These are phyloP conservation scores for Senna siamea DNA, from an alignment of 306 rosid genomes.

Conservation along the genomic window DNA sequence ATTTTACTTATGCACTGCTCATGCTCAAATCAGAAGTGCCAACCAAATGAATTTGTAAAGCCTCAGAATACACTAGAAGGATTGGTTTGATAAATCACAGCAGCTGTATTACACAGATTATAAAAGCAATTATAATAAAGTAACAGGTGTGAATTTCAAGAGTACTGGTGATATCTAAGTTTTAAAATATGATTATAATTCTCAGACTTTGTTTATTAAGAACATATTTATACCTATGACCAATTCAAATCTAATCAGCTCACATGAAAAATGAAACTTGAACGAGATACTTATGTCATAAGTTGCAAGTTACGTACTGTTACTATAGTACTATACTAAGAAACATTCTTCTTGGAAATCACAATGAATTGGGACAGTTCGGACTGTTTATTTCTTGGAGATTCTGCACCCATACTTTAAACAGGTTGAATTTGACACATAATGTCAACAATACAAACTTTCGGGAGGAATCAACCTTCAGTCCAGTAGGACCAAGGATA, in stretches of 20 bases:
- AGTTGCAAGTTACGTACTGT: neutral
- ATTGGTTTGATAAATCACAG: neutral
- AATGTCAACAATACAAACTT: neutral
- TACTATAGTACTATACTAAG: neutral
- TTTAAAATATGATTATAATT: neutral
- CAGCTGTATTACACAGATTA: neutral
- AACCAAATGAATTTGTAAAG: too few species aligned
- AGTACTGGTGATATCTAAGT: neutral
- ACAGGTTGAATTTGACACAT: neutral
- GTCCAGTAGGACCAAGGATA: neutral
- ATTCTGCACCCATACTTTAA: neutral
- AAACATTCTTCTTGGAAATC: neutral
- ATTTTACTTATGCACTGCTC: neutral
- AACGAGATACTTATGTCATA: neutral
- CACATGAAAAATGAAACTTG: neutral
- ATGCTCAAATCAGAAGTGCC: too few species aligned
- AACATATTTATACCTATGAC: too few species aligned
- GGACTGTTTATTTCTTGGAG: neutral
- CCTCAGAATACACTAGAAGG: neutral
- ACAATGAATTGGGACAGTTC: neutral
- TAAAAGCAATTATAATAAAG: slow-evolving; percentile 6
- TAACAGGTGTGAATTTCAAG: neutral
- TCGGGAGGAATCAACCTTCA: too few species aligned
- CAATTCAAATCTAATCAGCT: neutral
- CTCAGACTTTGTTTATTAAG: neutral